Conservation (phyloP, 208 protist species). For the Vickermania spadyakhi region DNA sequence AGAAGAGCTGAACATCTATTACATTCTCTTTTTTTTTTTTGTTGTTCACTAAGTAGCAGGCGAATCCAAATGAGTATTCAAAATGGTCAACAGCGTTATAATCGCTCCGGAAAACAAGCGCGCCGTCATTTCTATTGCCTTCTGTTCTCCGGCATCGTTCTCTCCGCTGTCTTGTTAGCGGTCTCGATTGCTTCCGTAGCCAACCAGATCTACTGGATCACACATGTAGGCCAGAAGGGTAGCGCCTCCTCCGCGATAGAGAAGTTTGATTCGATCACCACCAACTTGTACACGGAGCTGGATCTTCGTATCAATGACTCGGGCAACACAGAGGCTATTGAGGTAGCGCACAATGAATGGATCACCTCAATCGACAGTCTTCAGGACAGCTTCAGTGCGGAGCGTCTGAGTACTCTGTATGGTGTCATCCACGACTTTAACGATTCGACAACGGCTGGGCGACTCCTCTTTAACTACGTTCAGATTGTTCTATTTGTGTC, state of each 20-base stretch:
- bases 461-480: not conserved
- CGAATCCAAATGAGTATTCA: too few relatives aligned
- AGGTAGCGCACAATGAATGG: not conserved
- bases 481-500: not conserved
- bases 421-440: not conserved
- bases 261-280: not conserved
- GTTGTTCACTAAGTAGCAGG: too few relatives aligned
- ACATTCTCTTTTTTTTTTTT: too few relatives aligned
- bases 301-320: not conserved
- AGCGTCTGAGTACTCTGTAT: not conserved
- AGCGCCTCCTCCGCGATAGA: not conserved
- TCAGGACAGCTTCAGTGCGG: not conserved
- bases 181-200: not conserved
- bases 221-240: not conserved
- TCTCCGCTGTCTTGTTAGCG: not conserved
- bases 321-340: not conserved
- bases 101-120: not conserved
- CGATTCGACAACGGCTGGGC: not conserved
- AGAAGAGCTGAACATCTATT: too few relatives aligned
- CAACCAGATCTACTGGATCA: not conserved
- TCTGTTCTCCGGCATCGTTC: not conserved
- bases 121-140: conserved; percentile 1
- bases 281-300: not conserved
- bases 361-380: not conserved
- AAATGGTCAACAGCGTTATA: too few relatives aligned